Percentiles rank a stretch among this genome's conserved stretches.
These are phyloP conservation scores for Dysphania ambrosioides DNA, from an alignment of 148 eudicot species.

Conservation along the genomic window DNA sequence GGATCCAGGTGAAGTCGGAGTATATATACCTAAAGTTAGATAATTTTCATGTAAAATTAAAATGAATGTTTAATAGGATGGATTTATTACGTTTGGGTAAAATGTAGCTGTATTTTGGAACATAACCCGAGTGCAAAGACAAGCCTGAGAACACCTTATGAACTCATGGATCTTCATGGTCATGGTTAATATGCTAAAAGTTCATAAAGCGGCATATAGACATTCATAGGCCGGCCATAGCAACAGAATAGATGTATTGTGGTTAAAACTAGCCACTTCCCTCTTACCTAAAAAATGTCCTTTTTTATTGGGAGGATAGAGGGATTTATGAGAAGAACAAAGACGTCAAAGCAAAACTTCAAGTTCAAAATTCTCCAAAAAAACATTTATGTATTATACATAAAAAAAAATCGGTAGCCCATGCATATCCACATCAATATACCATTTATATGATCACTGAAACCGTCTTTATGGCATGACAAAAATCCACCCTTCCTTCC, in stretches of 20 bases:
- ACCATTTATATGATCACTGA: conserved; percentile 21
- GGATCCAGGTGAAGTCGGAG: too few species aligned
- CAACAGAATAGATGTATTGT: background rate
- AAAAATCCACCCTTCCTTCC: conserved; percentile 20
- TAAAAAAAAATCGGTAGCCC: background rate
- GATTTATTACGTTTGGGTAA: too few species aligned
- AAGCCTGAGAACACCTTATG: too few species aligned
- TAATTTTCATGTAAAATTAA: too few species aligned
- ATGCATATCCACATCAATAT: background rate
- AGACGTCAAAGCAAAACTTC: background rate
- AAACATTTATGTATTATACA: background rate
- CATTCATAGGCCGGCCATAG: background rate
- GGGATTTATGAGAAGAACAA: background rate
- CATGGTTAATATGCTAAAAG: too few species aligned
- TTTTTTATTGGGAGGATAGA: background rate
- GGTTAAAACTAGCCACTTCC: background rate
- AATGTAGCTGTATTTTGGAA: too few species aligned
- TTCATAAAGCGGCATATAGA: background rate
- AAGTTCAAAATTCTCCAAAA: conserved; percentile 1
- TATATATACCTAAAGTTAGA: too few species aligned
- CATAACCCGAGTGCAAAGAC: too few species aligned
- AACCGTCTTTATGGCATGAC: conserved; percentile 20
- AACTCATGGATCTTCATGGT: too few species aligned
- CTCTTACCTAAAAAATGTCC: background rate
- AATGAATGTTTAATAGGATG: too few species aligned